Conservation (phyloP, 2,329 filamentous ascomycete genomes). For the Botrytis aclada region DNA sequence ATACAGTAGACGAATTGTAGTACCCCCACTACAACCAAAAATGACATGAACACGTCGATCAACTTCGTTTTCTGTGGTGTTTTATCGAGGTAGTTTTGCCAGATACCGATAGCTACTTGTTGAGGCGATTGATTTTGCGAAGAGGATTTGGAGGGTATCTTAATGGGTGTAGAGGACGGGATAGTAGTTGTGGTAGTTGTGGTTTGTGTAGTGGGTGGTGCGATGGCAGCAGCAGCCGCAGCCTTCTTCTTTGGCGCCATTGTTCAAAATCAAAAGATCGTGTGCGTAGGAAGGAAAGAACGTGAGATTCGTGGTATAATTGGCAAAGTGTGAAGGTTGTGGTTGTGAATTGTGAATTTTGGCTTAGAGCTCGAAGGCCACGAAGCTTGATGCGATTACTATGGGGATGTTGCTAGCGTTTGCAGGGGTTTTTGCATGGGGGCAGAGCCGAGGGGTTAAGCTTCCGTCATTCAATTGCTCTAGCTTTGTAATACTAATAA, state of each 20-base stretch:
- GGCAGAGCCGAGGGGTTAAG: slow-evolving; percentile 18
- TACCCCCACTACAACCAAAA: slow-evolving; percentile 79
- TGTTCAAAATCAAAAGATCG: slow-evolving; percentile 20
- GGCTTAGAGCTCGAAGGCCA: slow-evolving; percentile 16
- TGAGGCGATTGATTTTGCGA: slow-evolving; percentile 32
- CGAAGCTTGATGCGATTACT: slow-evolving; percentile 22
- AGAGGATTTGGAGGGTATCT: slow-evolving; percentile 30
- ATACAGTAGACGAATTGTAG: slow-evolving; percentile 94
- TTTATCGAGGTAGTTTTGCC: slow-evolving; percentile 72
- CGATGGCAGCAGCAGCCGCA: slow-evolving; percentile 31
- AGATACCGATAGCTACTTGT: slow-evolving; percentile 66
- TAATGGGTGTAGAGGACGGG: slow-evolving; percentile 33
- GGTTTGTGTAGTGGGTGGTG: slow-evolving; percentile 21
- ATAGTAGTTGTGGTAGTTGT: slow-evolving; percentile 27
- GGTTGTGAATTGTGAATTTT: slow-evolving; percentile 12
- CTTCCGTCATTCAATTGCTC: slow-evolving; percentile 1
- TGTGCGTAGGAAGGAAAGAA: not conserved
- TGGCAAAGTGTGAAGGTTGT: slow-evolving; percentile 17
- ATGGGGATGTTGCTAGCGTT: not conserved
- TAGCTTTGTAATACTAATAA: slow-evolving; percentile 6
- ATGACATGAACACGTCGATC: slow-evolving; percentile 85
- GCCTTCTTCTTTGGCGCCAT: slow-evolving; percentile 52
- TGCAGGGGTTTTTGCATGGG: slow-evolving; percentile 14
- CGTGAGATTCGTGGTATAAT: not conserved
- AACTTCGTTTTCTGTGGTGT: slow-evolving; percentile 92